Conservation (phyloP, 192 early-diverging fungal genomes). For the Anaeromyces robustus region DNA sequence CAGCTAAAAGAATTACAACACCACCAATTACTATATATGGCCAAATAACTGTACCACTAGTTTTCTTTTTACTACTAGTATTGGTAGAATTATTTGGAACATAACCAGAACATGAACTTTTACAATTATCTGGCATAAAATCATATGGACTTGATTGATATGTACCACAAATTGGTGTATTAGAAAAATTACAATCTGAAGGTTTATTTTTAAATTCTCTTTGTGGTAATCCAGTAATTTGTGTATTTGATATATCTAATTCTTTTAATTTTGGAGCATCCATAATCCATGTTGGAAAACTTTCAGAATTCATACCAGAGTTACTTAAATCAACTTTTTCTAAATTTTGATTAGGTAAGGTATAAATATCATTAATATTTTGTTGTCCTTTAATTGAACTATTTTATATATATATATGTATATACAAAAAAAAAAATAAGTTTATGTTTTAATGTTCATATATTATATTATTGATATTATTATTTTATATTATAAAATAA, state of each 20-base stretch:
- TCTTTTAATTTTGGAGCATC: background rate
- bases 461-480: too few species aligned
- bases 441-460: too few species aligned
- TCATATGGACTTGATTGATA: background rate
- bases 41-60: background rate
- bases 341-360: background rate
- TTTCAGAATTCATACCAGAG: background rate
- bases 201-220: background rate
- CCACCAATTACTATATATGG: background rate
- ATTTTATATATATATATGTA: too few species aligned
- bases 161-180: background rate
- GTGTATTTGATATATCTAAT: background rate
- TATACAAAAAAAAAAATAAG: too few species aligned
- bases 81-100: background rate
- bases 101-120: background rate
- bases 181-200: background rate
- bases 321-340: background rate
- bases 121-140: background rate
- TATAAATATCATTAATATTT: background rate
- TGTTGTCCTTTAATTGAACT: background rate
- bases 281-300: background rate
- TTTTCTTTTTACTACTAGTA: background rate
- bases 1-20: background rate
- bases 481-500: too few species aligned
- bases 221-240: background rate